These are phyloP conservation scores for Durusdinium trenchii DNA, from an alignment of 73 alveolate species.

Conservation along the genomic window DNA sequence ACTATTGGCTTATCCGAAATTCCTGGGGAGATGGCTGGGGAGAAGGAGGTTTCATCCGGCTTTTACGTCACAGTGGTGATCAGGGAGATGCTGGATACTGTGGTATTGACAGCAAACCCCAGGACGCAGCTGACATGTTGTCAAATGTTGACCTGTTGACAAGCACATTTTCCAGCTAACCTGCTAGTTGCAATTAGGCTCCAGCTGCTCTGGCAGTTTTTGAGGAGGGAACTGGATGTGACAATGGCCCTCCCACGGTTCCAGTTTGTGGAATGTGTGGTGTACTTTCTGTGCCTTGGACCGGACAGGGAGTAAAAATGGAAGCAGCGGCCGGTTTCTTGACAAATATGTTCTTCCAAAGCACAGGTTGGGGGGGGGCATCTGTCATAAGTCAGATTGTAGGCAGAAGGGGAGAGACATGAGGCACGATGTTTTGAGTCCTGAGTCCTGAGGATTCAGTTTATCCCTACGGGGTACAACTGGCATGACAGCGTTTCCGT, in stretches of 20 bases:
- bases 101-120: slow-evolving; percentile 69
- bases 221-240: slow-evolving; percentile 88
- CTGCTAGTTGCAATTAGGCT: no score
- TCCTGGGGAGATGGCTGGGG: slow-evolving; percentile 95
- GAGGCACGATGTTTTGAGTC: neutral
- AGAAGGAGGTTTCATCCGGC: slow-evolving; percentile 72
- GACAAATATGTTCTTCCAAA: no score
- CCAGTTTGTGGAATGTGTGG: slow-evolving; percentile 95
- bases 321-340: no score
- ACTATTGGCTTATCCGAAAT: slow-evolving; percentile 92
- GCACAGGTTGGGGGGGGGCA: no score
- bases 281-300: slow-evolving; percentile 60
- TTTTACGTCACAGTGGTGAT: slow-evolving; percentile 74
- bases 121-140: neutral
- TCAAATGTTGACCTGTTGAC: neutral
- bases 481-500: slow-evolving; percentile 7
- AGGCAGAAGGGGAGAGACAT: neutral
- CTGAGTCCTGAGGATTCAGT: slow-evolving; percentile 45
- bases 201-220: no score
- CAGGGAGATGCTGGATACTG: slow-evolving; percentile 87
- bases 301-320: no score
- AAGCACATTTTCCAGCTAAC: no score
- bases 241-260: slow-evolving; percentile 57
- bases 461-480: slow-evolving; percentile 65
- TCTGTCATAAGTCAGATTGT: no score